Percentiles rank a stretch among this genome's conserved stretches.
phyloP scores from a whole-genome alignment of 805 yeast genomes.

The Myxozyma melibiosi region DNA sequence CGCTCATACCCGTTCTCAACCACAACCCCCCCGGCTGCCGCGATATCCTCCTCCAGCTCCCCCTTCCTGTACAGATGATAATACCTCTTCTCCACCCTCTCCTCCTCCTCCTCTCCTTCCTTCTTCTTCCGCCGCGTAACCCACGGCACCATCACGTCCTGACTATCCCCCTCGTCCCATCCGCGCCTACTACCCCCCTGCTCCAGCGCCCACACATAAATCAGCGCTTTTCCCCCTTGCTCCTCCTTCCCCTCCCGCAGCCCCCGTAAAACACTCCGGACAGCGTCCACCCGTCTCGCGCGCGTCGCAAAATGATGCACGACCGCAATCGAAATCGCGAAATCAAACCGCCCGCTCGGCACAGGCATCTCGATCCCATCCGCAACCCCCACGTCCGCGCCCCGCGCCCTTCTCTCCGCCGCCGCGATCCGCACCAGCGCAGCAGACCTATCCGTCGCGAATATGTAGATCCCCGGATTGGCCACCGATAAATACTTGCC shows the following conservation, averaged over 20 bases:
- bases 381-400: constrained; percentile 66
- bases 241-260: constrained; percentile 53
- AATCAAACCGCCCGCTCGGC: constrained; percentile 57
- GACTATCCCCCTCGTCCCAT: constrained; percentile 86
- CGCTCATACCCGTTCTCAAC: constrained; percentile 80
- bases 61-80: constrained; percentile 87
- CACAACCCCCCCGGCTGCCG: constrained; percentile 67
- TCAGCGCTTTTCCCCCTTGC: constrained; percentile 66
- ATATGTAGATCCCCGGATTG: constrained; percentile 64
- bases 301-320: constrained; percentile 92
- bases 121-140: constrained; percentile 49
- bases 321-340: constrained; percentile 94
- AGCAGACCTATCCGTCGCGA: constrained; percentile 58
- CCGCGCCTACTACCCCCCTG: constrained; percentile 88
- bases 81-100: constrained; percentile 69
- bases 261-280: constrained; percentile 63
- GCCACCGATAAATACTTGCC: constrained; percentile 79
- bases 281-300: constrained; percentile 76
- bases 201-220: constrained; percentile 97
- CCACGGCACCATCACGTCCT: constrained; percentile 96
- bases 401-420: constrained; percentile 37
- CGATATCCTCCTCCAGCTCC: constrained; percentile 73
- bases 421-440: constrained; percentile 22
- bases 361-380: constrained; percentile 77
- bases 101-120: constrained; percentile 20